phyloP scores from a whole-genome alignment of 495 filamentous ascomycete genomes.

The Xylaria bambusicola region DNA sequence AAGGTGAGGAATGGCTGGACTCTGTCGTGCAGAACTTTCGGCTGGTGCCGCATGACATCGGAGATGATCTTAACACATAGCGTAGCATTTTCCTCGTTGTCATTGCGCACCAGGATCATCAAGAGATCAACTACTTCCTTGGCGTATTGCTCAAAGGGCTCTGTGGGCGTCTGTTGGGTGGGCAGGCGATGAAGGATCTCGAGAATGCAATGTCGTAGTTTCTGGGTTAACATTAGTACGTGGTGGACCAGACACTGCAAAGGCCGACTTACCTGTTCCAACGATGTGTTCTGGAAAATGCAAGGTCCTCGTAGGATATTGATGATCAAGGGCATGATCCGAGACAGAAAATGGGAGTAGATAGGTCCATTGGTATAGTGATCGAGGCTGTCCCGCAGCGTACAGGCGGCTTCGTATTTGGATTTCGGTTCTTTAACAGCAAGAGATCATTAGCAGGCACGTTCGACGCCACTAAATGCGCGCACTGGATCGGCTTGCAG shows the following conservation, averaged over 20 bases:
- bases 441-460: conserved; percentile 6
- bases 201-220: conserved; percentile 85
- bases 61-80: conserved; percentile 97
- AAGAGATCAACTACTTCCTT: conserved; percentile 82
- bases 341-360: conserved; percentile 78
- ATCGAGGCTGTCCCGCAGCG: conserved; percentile 85
- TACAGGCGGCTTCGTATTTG: conserved; percentile 73
- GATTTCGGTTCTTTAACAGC: conserved; percentile 64
- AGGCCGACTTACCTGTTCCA: conserved; percentile 68
- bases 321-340: conserved; percentile 87
- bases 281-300: conserved; percentile 85
- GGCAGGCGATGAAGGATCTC: conserved; percentile 94
- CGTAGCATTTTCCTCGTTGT: conserved; percentile 98
- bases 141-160: conserved; percentile 84
- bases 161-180: conserved; percentile 63
- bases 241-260: conserved; percentile 13
- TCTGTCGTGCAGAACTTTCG: conserved; percentile 72
- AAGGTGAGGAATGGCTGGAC: conserved; percentile 89
- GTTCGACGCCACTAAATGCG: not conserved
- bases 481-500: not conserved
- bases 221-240: conserved; percentile 51
- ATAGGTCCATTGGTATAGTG: conserved; percentile 54
- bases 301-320: conserved; percentile 81
- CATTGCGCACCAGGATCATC: conserved; percentile 81
- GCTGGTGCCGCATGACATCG: conserved; percentile 90